These are phyloP conservation scores for Pseudocercospora musae DNA, from an alignment of 2,329 filamentous ascomycete species.

Conservation along the genomic window DNA sequence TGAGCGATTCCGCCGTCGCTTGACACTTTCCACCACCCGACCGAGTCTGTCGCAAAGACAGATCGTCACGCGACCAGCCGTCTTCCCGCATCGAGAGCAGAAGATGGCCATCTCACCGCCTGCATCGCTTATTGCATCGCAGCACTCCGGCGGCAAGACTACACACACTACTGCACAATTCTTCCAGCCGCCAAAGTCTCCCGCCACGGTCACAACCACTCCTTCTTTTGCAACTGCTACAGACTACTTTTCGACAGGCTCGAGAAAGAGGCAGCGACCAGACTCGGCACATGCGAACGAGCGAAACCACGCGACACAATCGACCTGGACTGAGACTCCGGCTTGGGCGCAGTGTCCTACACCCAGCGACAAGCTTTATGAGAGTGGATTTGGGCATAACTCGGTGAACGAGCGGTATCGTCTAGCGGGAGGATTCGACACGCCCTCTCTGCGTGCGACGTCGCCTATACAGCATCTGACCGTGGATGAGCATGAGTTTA, in stretches of 20 bases:
- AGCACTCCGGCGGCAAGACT: slow-evolving; percentile 8
- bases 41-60: not conserved
- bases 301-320: slow-evolving; percentile 7
- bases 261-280: slow-evolving; percentile 34
- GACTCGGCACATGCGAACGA: slow-evolving; percentile 21
- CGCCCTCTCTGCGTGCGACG: slow-evolving; percentile 39
- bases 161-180: slow-evolving; percentile 31
- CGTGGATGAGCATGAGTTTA: slow-evolving; percentile 19
- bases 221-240: slow-evolving; percentile 23
- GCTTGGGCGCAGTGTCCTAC: slow-evolving; percentile 25
- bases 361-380: slow-evolving; percentile 24
- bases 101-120: slow-evolving; percentile 24
- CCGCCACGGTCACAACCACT: slow-evolving; percentile 34
- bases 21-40: not conserved
- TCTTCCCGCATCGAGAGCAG: slow-evolving; percentile 2
- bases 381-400: slow-evolving; percentile 27
- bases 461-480: slow-evolving; percentile 36
- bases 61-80: slow-evolving; percentile 16
- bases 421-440: slow-evolving; percentile 51
- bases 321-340: slow-evolving; percentile 16
- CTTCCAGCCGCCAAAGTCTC: slow-evolving; percentile 44
- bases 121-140: slow-evolving; percentile 11
- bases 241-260: slow-evolving; percentile 31
- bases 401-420: slow-evolving; percentile 53
- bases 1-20: not conserved